Evolutionary conservation across 345 rosid species (phyloP), one percentile per base, ranked within the genome.

Genomic region (Nephelium lappaceum): DNA sequence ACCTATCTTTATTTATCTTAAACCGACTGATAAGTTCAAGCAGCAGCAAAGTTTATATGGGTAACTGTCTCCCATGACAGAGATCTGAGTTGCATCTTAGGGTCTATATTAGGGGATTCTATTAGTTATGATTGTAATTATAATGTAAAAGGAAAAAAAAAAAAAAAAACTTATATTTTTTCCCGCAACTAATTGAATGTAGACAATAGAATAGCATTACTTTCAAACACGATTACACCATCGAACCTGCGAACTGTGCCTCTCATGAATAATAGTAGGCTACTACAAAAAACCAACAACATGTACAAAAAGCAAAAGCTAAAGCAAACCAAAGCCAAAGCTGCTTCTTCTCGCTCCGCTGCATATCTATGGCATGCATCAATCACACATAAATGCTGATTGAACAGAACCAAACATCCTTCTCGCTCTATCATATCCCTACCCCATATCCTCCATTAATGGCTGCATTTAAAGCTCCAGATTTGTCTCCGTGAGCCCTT

Each of bases 351-450:
- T 42, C 19, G 1, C 60, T 53, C 60, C 21, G 3, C 18, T 12
- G 27, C 64, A n/a, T 8, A 11, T 4, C 43, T 74, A 5, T 43
- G 58, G 58, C 41, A 47, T 11, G 62, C 47, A 68, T 68, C 14
- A 15, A 45, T 63, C 39, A 10, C n/a, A 53, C 42, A 63, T 78
- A 49, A 78, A 78, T 78, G 77, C 43, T 53, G 76, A 78, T 72
- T 72, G 81, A 81, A 83, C 81, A 81, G 78, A 78, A 81, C 80
- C 83, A 80, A 60, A 86, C 85, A 83, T 84, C 85, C 86, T 84
- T 84, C 80, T 71, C 63, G 16, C 67, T 75, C 72, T 51, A 51
- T 51, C 18, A 51, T 51, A 25, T 16, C 18, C 63, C 71, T 31
- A 18, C 64, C 58, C 75, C 72, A 24, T 24, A 51, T 64, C 77